These are phyloP conservation scores for Elsinoe fawcettii DNA, from an alignment of 2,329 filamentous ascomycete species.

Conservation along the genomic window DNA sequence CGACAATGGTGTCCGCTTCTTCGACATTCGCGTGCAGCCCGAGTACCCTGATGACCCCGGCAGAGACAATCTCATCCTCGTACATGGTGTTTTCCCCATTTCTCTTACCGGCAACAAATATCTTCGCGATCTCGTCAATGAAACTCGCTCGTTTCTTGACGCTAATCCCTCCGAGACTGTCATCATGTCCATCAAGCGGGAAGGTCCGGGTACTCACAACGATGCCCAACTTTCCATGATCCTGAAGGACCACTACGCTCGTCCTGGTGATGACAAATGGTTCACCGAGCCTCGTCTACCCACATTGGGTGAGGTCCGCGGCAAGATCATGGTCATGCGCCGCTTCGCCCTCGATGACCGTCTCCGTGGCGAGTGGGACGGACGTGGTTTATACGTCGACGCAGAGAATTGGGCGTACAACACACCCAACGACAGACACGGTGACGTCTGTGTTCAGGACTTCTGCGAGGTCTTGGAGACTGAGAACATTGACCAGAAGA, in stretches of 20 bases:
- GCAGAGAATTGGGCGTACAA: slow-evolving; percentile 76
- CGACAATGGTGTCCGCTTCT: slow-evolving; percentile 83
- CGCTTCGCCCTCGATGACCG: slow-evolving; percentile 62
- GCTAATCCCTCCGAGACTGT: slow-evolving; percentile 72
- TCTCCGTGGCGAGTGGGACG: slow-evolving; percentile 45
- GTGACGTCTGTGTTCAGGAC: slow-evolving; percentile 79
- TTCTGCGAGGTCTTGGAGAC: slow-evolving; percentile 81
- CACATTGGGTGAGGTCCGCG: slow-evolving; percentile 67
- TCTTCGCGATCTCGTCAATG: slow-evolving; percentile 63
- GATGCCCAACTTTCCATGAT: slow-evolving; percentile 72
- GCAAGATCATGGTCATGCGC: slow-evolving; percentile 75
- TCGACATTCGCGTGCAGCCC: slow-evolving; percentile 79
- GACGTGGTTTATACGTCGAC: slow-evolving; percentile 51
- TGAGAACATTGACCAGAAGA: slow-evolving; percentile 72
- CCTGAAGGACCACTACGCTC: slow-evolving; percentile 64
- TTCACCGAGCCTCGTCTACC: slow-evolving; percentile 72
- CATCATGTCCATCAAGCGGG: slow-evolving; percentile 81
- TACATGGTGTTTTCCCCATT: slow-evolving; percentile 86
- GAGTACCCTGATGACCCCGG: slow-evolving; percentile 46
- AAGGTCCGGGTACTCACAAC: slow-evolving; percentile 71
- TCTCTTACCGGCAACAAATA: slow-evolving; percentile 73
- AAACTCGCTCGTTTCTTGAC: slow-evolving; percentile 63
- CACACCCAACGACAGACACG: slow-evolving; percentile 65
- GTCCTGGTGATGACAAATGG: slow-evolving; percentile 55
- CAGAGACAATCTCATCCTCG: slow-evolving; percentile 65